Conservation (phyloP, 2,329 filamentous ascomycete genomes). For the Exophiala viscosa region DNA sequence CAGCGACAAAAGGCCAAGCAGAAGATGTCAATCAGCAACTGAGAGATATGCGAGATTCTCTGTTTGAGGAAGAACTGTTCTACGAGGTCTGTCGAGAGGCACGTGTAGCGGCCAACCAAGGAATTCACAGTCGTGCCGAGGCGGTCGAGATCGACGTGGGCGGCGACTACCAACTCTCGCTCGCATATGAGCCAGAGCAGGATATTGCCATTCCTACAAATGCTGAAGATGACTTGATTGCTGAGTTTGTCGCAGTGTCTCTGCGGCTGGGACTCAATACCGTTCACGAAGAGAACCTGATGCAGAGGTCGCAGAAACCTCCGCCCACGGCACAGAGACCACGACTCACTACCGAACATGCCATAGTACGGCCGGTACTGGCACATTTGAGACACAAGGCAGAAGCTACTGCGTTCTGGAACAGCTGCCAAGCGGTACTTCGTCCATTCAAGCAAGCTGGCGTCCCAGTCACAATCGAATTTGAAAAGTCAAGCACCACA, state of each 20-base stretch:
- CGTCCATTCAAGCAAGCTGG: constrained; percentile 16
- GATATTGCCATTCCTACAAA: constrained; percentile 34
- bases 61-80: constrained; percentile 71
- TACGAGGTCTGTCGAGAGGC: constrained; percentile 83
- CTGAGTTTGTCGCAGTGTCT: constrained; percentile 62
- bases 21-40: constrained; percentile 33
- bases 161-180: constrained; percentile 54
- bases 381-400: constrained; percentile 50
- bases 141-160: constrained; percentile 55
- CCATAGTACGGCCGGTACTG: constrained; percentile 58
- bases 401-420: constrained; percentile 29
- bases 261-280: constrained; percentile 75
- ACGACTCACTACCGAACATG: constrained; percentile 49
- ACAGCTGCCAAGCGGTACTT: constrained; percentile 33
- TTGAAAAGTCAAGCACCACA: constrained; percentile 4
- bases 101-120: constrained; percentile 65
- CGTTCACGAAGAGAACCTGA: constrained; percentile 71
- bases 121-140: constrained; percentile 62
- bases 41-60: constrained; percentile 44
- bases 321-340: constrained; percentile 52
- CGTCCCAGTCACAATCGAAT: constrained; percentile 8
- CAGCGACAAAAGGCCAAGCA: constrained; percentile 26
- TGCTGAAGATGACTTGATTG: constrained; percentile 49
- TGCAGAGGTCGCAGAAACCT: constrained; percentile 62
- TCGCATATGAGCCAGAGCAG: constrained; percentile 66